Conservation (phyloP, 805 yeast genomes). For the Ogataea pini region DNA sequence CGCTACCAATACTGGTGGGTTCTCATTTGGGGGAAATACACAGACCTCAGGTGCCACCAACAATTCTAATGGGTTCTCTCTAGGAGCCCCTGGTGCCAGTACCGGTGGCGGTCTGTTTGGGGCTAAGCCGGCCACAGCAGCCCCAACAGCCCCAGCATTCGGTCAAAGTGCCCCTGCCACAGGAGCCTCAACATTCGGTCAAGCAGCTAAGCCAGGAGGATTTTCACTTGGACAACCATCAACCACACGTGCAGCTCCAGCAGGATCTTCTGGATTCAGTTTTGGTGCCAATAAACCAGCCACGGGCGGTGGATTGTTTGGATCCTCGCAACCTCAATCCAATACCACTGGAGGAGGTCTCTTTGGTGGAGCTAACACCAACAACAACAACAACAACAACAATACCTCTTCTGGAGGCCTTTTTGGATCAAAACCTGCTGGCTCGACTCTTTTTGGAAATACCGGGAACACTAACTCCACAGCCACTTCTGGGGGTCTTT, state of each 20-base stretch:
- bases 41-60: background rate
- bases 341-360: conserved; percentile 9
- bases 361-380: conserved; percentile 13
- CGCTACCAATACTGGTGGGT: background rate
- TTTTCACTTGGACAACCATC: conserved; percentile 12
- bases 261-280: conserved; percentile 15
- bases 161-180: background rate
- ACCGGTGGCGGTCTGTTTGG: conserved; percentile 31
- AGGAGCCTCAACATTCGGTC: background rate
- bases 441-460: conserved; percentile 2
- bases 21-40: background rate
- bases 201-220: background rate
- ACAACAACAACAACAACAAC: conserved; percentile 11
- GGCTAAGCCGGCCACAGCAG: conserved; percentile 1
- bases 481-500: conserved; percentile 27
- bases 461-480: conserved; percentile 11
- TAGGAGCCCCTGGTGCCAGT: background rate
- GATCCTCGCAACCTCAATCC: conserved; percentile 4
- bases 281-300: conserved; percentile 17
- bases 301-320: conserved; percentile 14
- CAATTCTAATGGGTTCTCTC: conserved; percentile 5
- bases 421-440: conserved; percentile 9
- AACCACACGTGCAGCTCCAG: conserved; percentile 2
- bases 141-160: conserved; percentile 6
- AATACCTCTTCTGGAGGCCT: conserved; percentile 6